Evolutionary conservation across 2,329 filamentous ascomycete species (phyloP).

Genomic region (Clonostachys solani): DNA sequence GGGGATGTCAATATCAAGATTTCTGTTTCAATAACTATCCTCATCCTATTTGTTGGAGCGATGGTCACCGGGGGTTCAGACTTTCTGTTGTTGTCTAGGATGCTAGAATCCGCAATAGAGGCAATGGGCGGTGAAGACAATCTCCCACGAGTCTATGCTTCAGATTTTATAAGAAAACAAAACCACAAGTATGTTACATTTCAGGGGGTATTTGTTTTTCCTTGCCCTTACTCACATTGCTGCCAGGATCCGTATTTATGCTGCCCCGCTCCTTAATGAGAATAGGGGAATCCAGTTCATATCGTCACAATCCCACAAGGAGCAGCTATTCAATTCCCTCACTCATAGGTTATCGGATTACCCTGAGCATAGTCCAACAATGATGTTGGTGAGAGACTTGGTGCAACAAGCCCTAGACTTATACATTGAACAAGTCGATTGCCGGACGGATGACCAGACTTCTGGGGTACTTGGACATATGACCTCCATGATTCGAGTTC

Average conservation of each 20-base stretch:
- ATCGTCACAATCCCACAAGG: background rate
- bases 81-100: slow-evolving; percentile 14
- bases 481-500: background rate
- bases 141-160: slow-evolving; percentile 7
- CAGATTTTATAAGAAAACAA: slow-evolving; percentile 12
- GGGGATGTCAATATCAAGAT: no score
- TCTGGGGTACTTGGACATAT: no score
- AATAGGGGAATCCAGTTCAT: background rate
- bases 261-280: background rate
- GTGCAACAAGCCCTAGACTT: background rate
- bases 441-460: no score
- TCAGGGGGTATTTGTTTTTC: background rate
- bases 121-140: slow-evolving; percentile 14
- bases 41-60: slow-evolving; percentile 13
- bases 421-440: background rate
- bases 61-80: slow-evolving; percentile 17
- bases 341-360: background rate
- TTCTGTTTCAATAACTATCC: slow-evolving; percentile 12
- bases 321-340: background rate
- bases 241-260: slow-evolving; percentile 20
- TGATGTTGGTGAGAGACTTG: background rate
- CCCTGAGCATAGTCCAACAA: background rate
- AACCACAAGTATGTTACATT: slow-evolving; percentile 14
- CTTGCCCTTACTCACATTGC: slow-evolving; percentile 35
- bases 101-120: slow-evolving; percentile 16